Evolutionary conservation across 495 filamentous ascomycete species (phyloP).

Genomic region (Lasiosphaeria miniovina): DNA sequence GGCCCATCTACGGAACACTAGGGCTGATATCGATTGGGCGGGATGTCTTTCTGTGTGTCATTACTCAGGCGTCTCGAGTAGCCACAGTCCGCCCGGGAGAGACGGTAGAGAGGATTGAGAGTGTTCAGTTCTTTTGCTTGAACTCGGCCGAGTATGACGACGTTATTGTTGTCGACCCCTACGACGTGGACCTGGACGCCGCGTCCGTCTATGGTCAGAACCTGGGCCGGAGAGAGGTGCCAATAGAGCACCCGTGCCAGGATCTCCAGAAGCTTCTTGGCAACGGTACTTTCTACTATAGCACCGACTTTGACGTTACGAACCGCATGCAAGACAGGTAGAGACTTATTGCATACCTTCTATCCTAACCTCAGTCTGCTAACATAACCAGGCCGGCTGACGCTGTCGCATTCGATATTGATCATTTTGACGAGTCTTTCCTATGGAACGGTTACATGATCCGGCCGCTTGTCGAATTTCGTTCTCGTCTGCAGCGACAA

Average conservation of each 20-base stretch:
- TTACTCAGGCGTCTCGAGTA: constrained; percentile 71
- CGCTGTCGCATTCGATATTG: constrained; percentile 66
- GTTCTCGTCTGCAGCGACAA: constrained; percentile 67
- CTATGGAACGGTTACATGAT: constrained; percentile 99
- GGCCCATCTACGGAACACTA: constrained; percentile 81
- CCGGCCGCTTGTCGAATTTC: constrained; percentile 81
- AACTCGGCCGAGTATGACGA: constrained; percentile 82
- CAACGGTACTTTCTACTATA: constrained; percentile 98
- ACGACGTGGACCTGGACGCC: constrained; percentile 47
- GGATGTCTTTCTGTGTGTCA: constrained; percentile 91
- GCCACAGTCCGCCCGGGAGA: constrained; percentile 84
- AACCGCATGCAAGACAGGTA: constrained; percentile 78
- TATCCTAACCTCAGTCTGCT: constrained; percentile 19
- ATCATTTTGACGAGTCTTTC: constrained; percentile 82
- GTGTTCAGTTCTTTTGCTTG: constrained; percentile 90
- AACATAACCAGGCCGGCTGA: constrained; percentile 44
- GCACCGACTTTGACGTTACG: constrained; percentile 92
- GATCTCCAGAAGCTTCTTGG: constrained; percentile 87
- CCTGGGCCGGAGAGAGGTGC: constrained; percentile 60
- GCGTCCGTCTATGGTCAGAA: constrained; percentile 55
- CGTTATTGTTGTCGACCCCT: constrained; percentile 55
- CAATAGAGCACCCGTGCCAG: constrained; percentile 80
- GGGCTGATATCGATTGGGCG: constrained; percentile 80
- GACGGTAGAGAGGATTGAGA: constrained; percentile 79
- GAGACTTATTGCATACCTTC: not conserved